phyloP scores from a whole-genome alignment of 2,329 filamentous ascomycete genomes.

The Colletotrichum cereale region DNA sequence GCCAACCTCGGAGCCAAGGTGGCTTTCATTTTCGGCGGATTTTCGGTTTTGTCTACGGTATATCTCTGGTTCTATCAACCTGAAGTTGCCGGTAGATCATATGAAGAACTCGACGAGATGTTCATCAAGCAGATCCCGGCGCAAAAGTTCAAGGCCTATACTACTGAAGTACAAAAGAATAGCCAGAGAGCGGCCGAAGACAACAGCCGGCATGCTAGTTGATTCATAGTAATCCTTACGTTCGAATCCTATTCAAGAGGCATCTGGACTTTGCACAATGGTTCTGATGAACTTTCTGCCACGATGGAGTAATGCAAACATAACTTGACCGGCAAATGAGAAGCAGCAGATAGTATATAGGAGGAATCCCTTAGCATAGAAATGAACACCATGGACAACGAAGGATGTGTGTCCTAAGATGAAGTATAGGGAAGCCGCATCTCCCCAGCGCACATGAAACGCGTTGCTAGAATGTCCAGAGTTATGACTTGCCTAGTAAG shows the following conservation, averaged over 20 bases:
- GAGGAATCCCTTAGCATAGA: too few relatives aligned
- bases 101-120: constrained; percentile 44
- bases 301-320: neutral
- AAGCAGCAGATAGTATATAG: too few relatives aligned
- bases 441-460: too few relatives aligned
- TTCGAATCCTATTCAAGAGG: neutral
- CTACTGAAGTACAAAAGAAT: constrained; percentile 27
- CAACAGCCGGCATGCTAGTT: neutral
- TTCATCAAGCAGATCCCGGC: constrained; percentile 43
- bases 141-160: constrained; percentile 43
- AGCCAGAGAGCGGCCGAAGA: constrained; percentile 1
- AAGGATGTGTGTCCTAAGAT: too few relatives aligned
- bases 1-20: constrained; percentile 55
- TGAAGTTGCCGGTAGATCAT: constrained; percentile 44
- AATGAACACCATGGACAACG: too few relatives aligned
- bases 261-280: neutral
- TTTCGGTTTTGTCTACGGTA: constrained; percentile 46
- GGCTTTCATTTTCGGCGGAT: constrained; percentile 54
- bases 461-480: too few relatives aligned
- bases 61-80: constrained; percentile 53
- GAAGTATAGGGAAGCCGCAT: too few relatives aligned
- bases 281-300: neutral
- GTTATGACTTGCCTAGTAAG: too few relatives aligned
- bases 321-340: too few relatives aligned
- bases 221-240: neutral